Evolutionary conservation across 2,329 filamentous ascomycete species (phyloP).

Genomic region (Mycogone perniciosa): DNA sequence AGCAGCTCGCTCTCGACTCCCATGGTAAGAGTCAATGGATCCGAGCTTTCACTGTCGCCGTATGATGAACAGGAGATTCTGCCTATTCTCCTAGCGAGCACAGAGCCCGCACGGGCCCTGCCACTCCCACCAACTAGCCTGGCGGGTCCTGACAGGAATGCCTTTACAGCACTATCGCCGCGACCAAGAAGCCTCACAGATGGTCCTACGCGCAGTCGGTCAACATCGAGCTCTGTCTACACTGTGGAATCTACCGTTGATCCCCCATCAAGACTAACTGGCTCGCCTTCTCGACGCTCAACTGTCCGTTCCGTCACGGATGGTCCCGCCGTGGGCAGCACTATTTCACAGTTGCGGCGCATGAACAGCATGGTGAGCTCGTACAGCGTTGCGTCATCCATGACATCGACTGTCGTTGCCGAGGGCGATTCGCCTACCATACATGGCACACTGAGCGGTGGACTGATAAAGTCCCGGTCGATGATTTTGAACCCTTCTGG

Average conservation of each 20-base stretch:
- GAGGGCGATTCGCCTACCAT: constrained; percentile 34
- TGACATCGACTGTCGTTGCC: constrained; percentile 22
- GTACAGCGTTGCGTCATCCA: constrained; percentile 33
- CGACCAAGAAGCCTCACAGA: constrained; percentile 15
- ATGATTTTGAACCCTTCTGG: constrained; percentile 1
- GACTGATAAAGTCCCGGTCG: not conserved
- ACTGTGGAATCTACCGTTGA: constrained; percentile 10
- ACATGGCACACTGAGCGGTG: constrained; percentile 17
- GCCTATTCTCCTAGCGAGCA: constrained; percentile 22
- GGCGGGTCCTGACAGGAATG: constrained; percentile 21
- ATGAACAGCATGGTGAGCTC: constrained; percentile 51
- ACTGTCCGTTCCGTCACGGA: constrained; percentile 14
- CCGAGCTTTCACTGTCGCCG: constrained; percentile 23
- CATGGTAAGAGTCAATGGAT: constrained; percentile 3
- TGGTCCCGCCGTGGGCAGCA: constrained; percentile 29
- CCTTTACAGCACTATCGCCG: constrained; percentile 25
- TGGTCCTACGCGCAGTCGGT: constrained; percentile 19
- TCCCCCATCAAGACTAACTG: constrained; percentile 16
- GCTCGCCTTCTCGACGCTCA: constrained; percentile 20
- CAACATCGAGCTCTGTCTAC: constrained; percentile 24
- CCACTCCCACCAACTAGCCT: constrained; percentile 25
- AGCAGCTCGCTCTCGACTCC: constrained; percentile 9
- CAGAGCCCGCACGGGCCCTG: constrained; percentile 20
- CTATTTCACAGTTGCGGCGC: constrained; percentile 47
- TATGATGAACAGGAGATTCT: constrained; percentile 30